phyloP scores from a whole-genome alignment of 2,329 filamentous ascomycete genomes.

The Tolypocladium tundrense region DNA sequence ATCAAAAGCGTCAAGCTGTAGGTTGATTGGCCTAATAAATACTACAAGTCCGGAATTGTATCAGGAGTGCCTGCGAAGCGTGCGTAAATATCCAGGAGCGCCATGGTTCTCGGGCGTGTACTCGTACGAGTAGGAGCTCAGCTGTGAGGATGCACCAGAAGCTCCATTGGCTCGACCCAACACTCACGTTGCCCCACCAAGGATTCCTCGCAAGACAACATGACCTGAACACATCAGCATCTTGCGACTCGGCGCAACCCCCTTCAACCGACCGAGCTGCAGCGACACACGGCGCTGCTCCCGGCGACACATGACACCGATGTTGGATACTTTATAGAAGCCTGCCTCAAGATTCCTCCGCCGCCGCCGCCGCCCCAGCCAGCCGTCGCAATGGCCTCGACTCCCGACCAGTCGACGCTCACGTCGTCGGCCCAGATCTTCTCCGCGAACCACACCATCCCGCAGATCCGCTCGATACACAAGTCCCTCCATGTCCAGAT shows the following conservation, averaged over 20 bases:
- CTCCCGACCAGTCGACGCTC: slow-evolving; percentile 35
- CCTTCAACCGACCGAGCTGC: background rate
- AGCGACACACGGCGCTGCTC: background rate
- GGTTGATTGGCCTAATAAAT: slow-evolving; percentile 2
- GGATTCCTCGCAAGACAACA: background rate
- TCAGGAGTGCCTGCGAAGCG: background rate
- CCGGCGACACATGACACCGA: background rate
- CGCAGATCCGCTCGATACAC: slow-evolving; percentile 54
- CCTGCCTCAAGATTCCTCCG: background rate
- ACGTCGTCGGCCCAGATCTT: slow-evolving; percentile 45
- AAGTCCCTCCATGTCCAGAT: slow-evolving; percentile 47
- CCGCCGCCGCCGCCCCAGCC: background rate
- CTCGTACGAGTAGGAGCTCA: no score
- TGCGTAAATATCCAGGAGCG: background rate
- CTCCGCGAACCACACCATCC: slow-evolving; percentile 44
- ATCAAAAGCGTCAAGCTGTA: slow-evolving; percentile 91
- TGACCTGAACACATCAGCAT: background rate
- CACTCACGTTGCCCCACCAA: background rate
- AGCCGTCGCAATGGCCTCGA: slow-evolving; percentile 23
- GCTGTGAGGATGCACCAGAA: background rate
- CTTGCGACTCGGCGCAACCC: background rate
- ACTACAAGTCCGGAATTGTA: background rate
- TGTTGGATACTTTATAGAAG: slow-evolving; percentile 1
- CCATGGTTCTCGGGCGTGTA: no score
- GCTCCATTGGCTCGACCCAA: background rate